Conservation (phyloP, 495 filamentous ascomycete species). For the Cercophora newfieldiana region DNA sequence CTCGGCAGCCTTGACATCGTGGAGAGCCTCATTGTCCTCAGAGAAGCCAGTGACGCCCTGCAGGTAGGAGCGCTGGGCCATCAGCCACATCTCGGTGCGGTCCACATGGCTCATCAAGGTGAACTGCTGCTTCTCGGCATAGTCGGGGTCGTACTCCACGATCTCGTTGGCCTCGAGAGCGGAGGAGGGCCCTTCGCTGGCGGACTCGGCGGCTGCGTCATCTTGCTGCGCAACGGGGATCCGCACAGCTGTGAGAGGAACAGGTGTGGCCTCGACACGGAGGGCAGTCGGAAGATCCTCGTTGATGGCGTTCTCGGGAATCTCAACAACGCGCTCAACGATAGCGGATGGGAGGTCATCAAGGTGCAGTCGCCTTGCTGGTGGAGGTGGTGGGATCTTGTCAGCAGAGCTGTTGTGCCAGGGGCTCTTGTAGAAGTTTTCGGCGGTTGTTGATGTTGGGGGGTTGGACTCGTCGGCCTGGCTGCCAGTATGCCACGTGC, state of each 20-base stretch:
- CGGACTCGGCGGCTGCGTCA: constrained; percentile 37
- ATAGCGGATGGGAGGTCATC: constrained; percentile 43
- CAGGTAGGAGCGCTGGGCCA: constrained; percentile 75
- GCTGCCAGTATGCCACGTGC: constrained; percentile 68
- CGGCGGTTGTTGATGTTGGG: constrained; percentile 76
- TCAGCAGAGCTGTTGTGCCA: constrained; percentile 54
- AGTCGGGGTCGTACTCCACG: constrained; percentile 69
- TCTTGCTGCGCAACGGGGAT: constrained; percentile 23
- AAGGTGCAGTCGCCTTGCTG: constrained; percentile 37
- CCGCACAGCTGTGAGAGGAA: constrained; percentile 31
- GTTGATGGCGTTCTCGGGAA: constrained; percentile 46
- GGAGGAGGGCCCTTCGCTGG: constrained; percentile 34
- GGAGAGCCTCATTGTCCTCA: constrained; percentile 30
- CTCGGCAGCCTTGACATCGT: constrained; percentile 19
- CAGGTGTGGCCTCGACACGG: constrained; percentile 35
- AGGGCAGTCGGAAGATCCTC: constrained; percentile 70
- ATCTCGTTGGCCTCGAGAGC: constrained; percentile 52
- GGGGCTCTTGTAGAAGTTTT: constrained; percentile 80
- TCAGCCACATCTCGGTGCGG: constrained; percentile 79
- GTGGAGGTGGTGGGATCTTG: constrained; percentile 33
- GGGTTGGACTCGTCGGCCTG: constrained; percentile 48
- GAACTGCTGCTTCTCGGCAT: constrained; percentile 64
- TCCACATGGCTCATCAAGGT: constrained; percentile 67
- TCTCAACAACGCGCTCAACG: constrained; percentile 68
- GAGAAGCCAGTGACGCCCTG: constrained; percentile 63